These are phyloP conservation scores for Pulveroboletus sp. DNA, from an alignment of 768 basidiomycete genomes.

Conservation along the genomic window DNA sequence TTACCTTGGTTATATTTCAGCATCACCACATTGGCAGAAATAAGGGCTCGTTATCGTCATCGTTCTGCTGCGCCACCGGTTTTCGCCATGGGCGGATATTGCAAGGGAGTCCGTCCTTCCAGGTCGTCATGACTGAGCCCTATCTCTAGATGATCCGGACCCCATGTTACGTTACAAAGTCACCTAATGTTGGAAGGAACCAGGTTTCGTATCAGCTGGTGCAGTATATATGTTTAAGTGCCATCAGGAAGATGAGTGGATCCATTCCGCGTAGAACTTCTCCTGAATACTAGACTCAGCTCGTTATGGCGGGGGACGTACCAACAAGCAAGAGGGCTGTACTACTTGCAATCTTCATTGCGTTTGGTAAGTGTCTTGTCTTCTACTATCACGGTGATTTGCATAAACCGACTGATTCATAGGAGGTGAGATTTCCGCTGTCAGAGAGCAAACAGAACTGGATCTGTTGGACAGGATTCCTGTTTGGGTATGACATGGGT, in stretches of 20 bases:
- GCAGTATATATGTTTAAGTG: conserved; percentile 10
- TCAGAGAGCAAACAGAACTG: background rate
- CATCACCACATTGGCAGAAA: background rate
- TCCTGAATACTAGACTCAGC: background rate
- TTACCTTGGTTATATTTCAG: background rate
- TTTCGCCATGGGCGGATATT: background rate
- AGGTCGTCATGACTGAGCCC: background rate
- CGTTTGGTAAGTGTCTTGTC: conserved; percentile 50
- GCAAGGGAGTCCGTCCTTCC: background rate
- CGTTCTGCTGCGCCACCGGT: background rate
- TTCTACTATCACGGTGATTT: background rate
- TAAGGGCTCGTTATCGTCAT: background rate
- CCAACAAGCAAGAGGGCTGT: conserved; percentile 63
- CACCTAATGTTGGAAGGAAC: conserved; percentile 13
- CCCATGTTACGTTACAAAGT: conserved; percentile 5
- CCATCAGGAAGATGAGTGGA: background rate
- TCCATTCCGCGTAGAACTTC: background rate
- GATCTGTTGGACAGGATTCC: conserved; percentile 39
- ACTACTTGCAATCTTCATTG: conserved; percentile 63
- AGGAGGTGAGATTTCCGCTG: conserved; percentile 18
- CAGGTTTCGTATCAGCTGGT: background rate
- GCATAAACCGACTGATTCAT: background rate
- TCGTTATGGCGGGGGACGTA: conserved; percentile 36
- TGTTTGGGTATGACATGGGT: conserved; percentile 75
- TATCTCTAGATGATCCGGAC: conserved; percentile 5